Evolutionary conservation across 1,284 basidiomycete genomes (phyloP).

Genomic region (Trichosporon sp.): DNA sequence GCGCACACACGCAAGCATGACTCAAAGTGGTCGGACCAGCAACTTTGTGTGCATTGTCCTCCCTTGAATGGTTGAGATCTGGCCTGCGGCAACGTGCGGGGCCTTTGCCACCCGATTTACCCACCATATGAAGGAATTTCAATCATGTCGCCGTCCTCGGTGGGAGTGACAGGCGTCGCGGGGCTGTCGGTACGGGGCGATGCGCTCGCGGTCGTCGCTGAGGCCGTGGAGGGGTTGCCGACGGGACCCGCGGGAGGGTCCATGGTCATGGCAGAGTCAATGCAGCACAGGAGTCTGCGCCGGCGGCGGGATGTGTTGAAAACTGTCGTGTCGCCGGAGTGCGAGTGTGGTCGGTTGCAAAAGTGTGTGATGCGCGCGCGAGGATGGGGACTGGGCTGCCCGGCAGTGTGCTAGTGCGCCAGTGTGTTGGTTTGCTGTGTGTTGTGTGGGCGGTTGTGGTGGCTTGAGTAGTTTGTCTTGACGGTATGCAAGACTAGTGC

Average conservation of each 20-base stretch:
- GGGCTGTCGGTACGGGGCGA: slow-evolving; percentile 7
- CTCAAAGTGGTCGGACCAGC: not conserved
- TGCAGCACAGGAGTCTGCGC: slow-evolving; percentile 6
- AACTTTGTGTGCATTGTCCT: not conserved
- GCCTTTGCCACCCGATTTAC: slow-evolving; percentile 8
- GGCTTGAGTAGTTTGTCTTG: not conserved
- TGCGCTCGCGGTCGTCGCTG: not conserved
- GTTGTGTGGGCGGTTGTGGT: not conserved
- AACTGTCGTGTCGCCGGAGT: slow-evolving; percentile 2
- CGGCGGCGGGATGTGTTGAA: not conserved
- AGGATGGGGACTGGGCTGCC: not conserved
- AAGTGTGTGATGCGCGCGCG: not conserved
- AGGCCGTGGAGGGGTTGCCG: not conserved
- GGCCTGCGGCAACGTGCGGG: not conserved
- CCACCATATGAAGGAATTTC: slow-evolving; percentile 15
- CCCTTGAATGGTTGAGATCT: not conserved
- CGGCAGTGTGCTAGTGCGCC: not conserved
- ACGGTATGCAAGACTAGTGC: not conserved
- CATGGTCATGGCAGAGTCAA: slow-evolving; percentile 1
- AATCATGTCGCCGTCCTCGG: slow-evolving; percentile 1
- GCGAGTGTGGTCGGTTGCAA: not conserved
- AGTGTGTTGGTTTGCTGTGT: not conserved
- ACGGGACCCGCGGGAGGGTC: slow-evolving; percentile 3
- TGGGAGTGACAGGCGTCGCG: not conserved
- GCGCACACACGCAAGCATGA: not conserved